Conservation (phyloP, 2,329 filamentous ascomycete species). For the Fusarium citri region DNA sequence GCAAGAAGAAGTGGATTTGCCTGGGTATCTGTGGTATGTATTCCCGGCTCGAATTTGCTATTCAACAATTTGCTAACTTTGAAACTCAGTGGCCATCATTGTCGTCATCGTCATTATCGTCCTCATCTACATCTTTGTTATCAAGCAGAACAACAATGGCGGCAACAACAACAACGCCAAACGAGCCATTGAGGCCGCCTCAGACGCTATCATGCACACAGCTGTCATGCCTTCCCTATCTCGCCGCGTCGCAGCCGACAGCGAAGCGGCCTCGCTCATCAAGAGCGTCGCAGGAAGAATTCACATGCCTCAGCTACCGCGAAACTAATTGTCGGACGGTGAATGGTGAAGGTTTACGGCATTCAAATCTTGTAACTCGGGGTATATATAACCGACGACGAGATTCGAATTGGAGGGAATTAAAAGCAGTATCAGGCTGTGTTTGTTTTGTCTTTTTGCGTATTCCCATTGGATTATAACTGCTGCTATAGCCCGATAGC, state of each 20-base stretch:
- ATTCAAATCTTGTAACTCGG: not conserved
- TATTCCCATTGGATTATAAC: constrained; percentile 34
- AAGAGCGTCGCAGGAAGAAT: constrained; percentile 35
- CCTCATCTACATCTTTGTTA: constrained; percentile 60
- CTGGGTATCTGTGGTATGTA: constrained; percentile 75
- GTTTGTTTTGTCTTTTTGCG: constrained; percentile 33
- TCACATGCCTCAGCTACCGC: constrained; percentile 43
- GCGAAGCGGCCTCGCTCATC: constrained; percentile 27
- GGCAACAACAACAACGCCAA: constrained; percentile 47
- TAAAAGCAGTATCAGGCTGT: constrained; percentile 17
- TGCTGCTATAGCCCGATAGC: constrained; percentile 35
- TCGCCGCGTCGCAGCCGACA: constrained; percentile 23
- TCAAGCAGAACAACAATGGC: constrained; percentile 48
- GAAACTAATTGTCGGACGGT: constrained; percentile 19
- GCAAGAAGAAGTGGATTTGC: constrained; percentile 98
- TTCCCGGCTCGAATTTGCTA: not conserved
- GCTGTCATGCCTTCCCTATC: constrained; percentile 35
- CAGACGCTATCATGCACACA: constrained; percentile 40
- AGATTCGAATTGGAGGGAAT: constrained; percentile 5
- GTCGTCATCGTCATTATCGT: constrained; percentile 64
- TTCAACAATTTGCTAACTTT: constrained; percentile 43
- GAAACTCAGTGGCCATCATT: constrained; percentile 61
- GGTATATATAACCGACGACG: constrained; percentile 4
- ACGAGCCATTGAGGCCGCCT: constrained; percentile 46
- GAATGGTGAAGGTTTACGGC: not conserved